Evolutionary conservation across 495 filamentous ascomycete genomes (phyloP), one percentile per base, ranked within the genome.

Genomic region (Aspergillus steynii): DNA sequence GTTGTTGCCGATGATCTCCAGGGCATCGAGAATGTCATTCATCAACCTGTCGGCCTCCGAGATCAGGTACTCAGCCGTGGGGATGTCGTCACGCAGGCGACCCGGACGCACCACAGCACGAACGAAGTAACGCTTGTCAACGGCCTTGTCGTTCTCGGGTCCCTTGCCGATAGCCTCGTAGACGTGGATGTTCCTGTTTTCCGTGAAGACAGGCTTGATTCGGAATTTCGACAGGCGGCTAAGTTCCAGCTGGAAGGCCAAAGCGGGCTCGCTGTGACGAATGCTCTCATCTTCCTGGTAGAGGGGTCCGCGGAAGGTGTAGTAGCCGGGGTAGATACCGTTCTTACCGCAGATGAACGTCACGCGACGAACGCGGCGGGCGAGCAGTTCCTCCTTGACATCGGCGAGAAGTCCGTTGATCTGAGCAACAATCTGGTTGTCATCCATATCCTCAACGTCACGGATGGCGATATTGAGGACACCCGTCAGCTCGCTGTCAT

Each of bases 1-100:
- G 84, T 96, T 98, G 84, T 96, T 96, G 60, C 96, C 96, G 68
- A 97, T 93, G 67, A 99, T 96, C 84, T 99, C 95, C 58, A 99
- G 78, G 20, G 95, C 96, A 75, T 98, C 95, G 52, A 99, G 83
- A 72, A 99, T 98, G 70, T 99, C 95, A 76, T 91, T 97, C 84
- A 98, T 93, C 58, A 99, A 81, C 32, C 95, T 87, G 71, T 99
- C 94, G 59, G 96, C 90, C 78, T 99, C 95, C 7, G 94, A 97
- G 68, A 96, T 97, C 60, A 99, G 84, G 76, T 99, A 99, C 77
- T 99, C 95, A 5, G 92, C 92, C 12, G 93, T 97, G 45, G 95
- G 93, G 60, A 99, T 97, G 70, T 99, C 93, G 66, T 98, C 95
- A 62, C 95, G 89, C 42, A 99, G 87, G 61, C 94, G 89, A 47